Conservation (phyloP, 805 yeast species). For the Saccharomycopsis guyanensis region DNA sequence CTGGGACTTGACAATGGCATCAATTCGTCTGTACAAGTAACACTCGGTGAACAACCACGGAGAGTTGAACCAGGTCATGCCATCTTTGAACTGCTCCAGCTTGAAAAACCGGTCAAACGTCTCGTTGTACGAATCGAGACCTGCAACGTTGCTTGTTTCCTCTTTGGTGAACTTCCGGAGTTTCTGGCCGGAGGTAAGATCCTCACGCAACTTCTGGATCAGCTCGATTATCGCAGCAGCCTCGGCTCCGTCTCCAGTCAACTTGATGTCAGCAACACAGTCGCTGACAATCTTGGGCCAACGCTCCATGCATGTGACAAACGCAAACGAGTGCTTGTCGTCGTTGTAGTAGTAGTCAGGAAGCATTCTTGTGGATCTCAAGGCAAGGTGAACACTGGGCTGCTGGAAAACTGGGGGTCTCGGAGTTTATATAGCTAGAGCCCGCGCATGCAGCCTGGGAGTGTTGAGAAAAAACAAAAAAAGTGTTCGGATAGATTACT, state of each 20-base stretch:
- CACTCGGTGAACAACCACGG: constrained; percentile 92
- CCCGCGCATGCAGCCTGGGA: not conserved
- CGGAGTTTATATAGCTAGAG: not conserved
- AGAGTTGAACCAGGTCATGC: constrained; percentile 66
- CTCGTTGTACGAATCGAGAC: constrained; percentile 53
- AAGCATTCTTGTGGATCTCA: constrained; percentile 23
- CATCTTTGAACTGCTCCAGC: constrained; percentile 18
- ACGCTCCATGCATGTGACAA: constrained; percentile 65
- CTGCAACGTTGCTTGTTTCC: constrained; percentile 30
- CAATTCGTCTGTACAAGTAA: constrained; percentile 64
- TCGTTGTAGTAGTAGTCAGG: constrained; percentile 53
- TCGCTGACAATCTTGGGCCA: constrained; percentile 82
- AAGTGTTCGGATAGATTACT: not conserved
- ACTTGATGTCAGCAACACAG: constrained; percentile 52
- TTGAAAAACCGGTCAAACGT: constrained; percentile 31
- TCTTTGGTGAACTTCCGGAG: constrained; percentile 32
- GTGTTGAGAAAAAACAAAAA: not conserved
- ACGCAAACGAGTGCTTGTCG: constrained; percentile 76
- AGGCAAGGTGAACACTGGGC: no score
- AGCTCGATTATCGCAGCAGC: constrained; percentile 12
- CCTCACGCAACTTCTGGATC: not conserved
- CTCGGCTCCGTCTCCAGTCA: constrained; percentile 10
- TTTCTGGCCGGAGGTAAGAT: constrained; percentile 25
- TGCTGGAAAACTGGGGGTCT: not conserved
- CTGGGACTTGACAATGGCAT: constrained; percentile 33